A percentile compares a stretch with the other conserved stretches of the same genome.
phyloP scores from a whole-genome alignment of 176 grass and related monocot genomes.

The Aegilops sharonensis region DNA sequence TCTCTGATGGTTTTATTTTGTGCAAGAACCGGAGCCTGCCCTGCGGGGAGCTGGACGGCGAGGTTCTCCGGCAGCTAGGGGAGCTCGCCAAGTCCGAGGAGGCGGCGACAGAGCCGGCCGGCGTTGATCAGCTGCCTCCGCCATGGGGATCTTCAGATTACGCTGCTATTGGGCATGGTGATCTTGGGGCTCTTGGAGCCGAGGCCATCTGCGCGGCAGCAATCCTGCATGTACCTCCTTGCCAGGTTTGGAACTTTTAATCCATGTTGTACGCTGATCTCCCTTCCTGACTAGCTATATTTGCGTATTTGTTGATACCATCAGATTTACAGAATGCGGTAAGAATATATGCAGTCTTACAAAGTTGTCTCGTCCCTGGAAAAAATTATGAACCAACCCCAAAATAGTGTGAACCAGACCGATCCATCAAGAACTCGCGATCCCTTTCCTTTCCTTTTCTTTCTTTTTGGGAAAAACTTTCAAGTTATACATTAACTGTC shows the following conservation, averaged over 20 bases:
- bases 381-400: too few species aligned
- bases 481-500: too few species aligned
- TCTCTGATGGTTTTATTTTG: background rate
- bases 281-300: background rate
- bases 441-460: too few species aligned
- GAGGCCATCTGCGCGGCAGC: slow-evolving; percentile 30
- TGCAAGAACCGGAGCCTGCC: slow-evolving; percentile 38
- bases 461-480: too few species aligned
- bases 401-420: too few species aligned
- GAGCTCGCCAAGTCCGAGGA: slow-evolving; percentile 58
- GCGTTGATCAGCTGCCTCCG: slow-evolving; percentile 20
- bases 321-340: too few species aligned
- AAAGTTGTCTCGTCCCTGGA: too few species aligned
- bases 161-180: slow-evolving; percentile 27
- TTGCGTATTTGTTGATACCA: too few species aligned
- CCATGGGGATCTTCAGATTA: slow-evolving; percentile 35
- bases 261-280: background rate
- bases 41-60: slow-evolving; percentile 33
- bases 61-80: slow-evolving; percentile 58
- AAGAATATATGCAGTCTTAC: too few species aligned
- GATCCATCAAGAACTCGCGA: too few species aligned
- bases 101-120: slow-evolving; percentile 13
- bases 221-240: slow-evolving; percentile 28
- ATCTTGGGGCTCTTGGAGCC: slow-evolving; percentile 25
- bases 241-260: slow-evolving; percentile 38